Evolutionary conservation across 2,329 filamentous ascomycete species (phyloP).

Genomic region (Sporothrix luriei): DNA sequence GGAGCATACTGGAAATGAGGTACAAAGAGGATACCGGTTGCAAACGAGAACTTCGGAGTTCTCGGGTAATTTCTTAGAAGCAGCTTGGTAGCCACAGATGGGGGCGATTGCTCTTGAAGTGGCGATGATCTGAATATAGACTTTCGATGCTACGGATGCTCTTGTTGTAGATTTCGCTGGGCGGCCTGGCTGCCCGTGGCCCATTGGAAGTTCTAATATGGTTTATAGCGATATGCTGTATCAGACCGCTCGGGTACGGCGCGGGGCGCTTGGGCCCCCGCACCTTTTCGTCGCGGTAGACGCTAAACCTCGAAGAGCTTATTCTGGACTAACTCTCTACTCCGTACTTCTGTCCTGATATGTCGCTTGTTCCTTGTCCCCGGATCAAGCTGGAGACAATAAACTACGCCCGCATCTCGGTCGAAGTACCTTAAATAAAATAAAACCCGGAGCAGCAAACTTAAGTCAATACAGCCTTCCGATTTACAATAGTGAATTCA

Average conservation of each 20-base stretch:
- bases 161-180: not conserved
- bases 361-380: no score
- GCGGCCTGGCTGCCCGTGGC: constrained; percentile 13
- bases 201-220: not conserved
- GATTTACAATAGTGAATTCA: not conserved
- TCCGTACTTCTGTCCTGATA: no score
- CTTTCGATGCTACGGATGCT: not conserved
- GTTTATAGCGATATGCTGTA: constrained; percentile 30
- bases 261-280: constrained; percentile 32
- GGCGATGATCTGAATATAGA: not conserved
- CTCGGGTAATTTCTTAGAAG: not conserved
- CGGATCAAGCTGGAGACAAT: no score
- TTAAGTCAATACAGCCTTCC: no score
- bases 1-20: not conserved
- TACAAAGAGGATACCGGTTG: not conserved
- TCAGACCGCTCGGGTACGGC: constrained; percentile 10
- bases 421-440: no score
- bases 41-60: not conserved
- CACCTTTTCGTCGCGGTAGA: not conserved
- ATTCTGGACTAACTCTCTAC: no score
- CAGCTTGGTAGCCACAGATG: not conserved
- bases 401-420: no score
- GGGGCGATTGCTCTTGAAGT: not conserved
- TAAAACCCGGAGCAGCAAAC: no score
- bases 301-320: no score